Evolutionary conservation across 2,329 filamentous ascomycete genomes (phyloP).

Genomic region (Sporothrix variecibatus): DNA sequence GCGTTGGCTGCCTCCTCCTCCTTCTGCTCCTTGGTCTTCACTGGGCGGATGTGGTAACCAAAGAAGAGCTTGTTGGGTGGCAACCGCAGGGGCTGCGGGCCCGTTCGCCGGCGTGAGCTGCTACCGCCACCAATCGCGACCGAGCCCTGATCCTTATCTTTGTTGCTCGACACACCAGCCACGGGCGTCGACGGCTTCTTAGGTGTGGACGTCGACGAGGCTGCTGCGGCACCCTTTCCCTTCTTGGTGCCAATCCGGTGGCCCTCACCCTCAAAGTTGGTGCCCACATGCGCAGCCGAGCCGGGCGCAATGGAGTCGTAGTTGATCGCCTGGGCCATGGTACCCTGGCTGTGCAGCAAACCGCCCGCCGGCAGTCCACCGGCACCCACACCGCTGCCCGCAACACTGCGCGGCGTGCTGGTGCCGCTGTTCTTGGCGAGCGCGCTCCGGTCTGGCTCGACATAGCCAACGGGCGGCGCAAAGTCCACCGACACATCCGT

Average conservation of each 20-base stretch:
- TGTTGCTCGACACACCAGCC: conserved; percentile 46
- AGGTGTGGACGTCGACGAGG: conserved; percentile 4
- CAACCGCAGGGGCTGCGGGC: conserved; percentile 81
- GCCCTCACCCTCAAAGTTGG: conserved; percentile 78
- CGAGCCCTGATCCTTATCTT: not conserved
- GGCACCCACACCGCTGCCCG: conserved; percentile 59
- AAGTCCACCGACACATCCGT: conserved; percentile 97
- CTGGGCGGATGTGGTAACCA: conserved; percentile 87
- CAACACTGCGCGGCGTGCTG: conserved; percentile 74
- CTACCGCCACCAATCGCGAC: conserved; percentile 33
- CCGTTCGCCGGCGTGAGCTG: conserved; percentile 58
- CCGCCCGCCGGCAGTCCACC: conserved; percentile 70
- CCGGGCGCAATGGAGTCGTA: conserved; percentile 86
- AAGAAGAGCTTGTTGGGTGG: conserved; percentile 93
- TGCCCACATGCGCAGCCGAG: conserved; percentile 66
- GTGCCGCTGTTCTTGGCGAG: conserved; percentile 65
- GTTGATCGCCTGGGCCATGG: conserved; percentile 98
- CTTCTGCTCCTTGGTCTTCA: conserved; percentile 75
- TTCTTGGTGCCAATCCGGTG: conserved; percentile 85
- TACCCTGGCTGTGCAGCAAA: conserved; percentile 78
- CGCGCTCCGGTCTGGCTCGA: conserved; percentile 70
- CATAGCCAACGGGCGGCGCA: conserved; percentile 88
- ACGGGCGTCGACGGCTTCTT: conserved; percentile 72
- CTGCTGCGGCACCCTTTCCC: conserved; percentile 60
- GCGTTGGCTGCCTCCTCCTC: conserved; percentile 66